Evolutionary conservation across 805 yeast species (phyloP).

Genomic region (Schwanniomyces pseudopolymorphus): DNA sequence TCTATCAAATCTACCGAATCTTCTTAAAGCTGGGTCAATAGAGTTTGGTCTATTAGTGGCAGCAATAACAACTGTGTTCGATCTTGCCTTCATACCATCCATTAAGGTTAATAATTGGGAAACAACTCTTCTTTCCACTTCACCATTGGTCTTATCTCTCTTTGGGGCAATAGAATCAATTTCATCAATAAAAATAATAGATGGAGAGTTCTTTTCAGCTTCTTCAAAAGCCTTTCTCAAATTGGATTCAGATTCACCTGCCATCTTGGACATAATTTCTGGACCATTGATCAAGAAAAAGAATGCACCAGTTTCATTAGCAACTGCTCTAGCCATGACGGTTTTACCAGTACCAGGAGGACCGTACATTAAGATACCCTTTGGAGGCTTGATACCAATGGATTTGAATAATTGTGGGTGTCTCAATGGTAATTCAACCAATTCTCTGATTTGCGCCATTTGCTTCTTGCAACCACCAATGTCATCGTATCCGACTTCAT

Average conservation of each 20-base stretch:
- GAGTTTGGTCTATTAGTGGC: slow-evolving; percentile 91
- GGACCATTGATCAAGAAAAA: slow-evolving; percentile 98
- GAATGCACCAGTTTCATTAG: slow-evolving; percentile 98
- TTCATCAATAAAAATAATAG: slow-evolving; percentile 97
- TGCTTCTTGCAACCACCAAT: slow-evolving; percentile 99
- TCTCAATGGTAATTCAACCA: slow-evolving; percentile 96
- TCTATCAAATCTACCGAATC: slow-evolving; percentile 84
- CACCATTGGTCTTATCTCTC: slow-evolving; percentile 99
- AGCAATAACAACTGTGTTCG: slow-evolving; percentile 96
- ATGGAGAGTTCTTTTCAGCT: slow-evolving; percentile 98
- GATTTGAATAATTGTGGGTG: slow-evolving; percentile 98
- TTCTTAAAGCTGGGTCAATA: slow-evolving; percentile 81
- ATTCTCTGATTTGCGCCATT: slow-evolving; percentile 98
- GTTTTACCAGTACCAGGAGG: slow-evolving; percentile 99
- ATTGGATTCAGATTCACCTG: slow-evolving; percentile 98
- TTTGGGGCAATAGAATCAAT: slow-evolving; percentile 99
- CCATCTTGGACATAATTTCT: slow-evolving; percentile 99
- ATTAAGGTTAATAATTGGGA: slow-evolving; percentile 94
- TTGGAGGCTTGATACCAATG: slow-evolving; percentile 98
- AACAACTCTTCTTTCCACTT: slow-evolving; percentile 98
- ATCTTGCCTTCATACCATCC: slow-evolving; percentile 99
- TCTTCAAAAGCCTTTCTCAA: slow-evolving; percentile 98
- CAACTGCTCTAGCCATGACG: slow-evolving; percentile 99
- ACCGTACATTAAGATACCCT: slow-evolving; percentile 97
- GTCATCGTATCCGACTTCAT: slow-evolving; percentile 97